Conservation (phyloP, 1,284 basidiomycete species). For the Fistulinella cinereoalba region DNA sequence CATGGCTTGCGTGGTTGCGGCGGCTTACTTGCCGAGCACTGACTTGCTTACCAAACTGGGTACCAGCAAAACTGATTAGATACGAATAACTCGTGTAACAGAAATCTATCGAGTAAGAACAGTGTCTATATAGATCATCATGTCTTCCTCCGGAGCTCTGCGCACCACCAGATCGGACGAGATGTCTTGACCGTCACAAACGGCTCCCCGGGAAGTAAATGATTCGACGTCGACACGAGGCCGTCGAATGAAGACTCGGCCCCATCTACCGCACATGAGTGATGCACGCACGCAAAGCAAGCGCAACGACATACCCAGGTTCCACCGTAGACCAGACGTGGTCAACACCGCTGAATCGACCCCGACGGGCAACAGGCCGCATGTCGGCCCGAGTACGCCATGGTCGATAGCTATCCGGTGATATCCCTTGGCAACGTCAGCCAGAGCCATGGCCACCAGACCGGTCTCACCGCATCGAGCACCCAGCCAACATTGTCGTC, state of each 20-base stretch:
- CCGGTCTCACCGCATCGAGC: constrained; percentile 62
- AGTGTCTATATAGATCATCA: too few relatives aligned
- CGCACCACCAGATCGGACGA: constrained; percentile 87
- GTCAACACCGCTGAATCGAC: constrained; percentile 71
- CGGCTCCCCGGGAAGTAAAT: constrained; percentile 63
- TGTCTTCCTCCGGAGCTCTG: constrained; percentile 45
- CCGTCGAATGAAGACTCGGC: constrained; percentile 75
- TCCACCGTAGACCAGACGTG: constrained; percentile 88
- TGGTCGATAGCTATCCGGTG: constrained; percentile 79
- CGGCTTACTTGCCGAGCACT: neutral
- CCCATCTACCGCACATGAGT: constrained; percentile 41
- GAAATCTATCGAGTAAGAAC: too few relatives aligned
- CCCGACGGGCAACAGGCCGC: constrained; percentile 90
- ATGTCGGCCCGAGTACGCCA: constrained; percentile 76
- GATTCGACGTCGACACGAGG: constrained; percentile 89
- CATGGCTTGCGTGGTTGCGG: constrained; percentile 19
- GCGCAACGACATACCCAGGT: constrained; percentile 60
- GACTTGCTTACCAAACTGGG: neutral
- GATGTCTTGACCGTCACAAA: constrained; percentile 74
- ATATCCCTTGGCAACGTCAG: constrained; percentile 56
- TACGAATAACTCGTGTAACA: too few relatives aligned
- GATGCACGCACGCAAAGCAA: neutral
- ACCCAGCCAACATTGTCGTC: constrained; percentile 91
- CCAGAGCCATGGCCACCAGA: neutral
- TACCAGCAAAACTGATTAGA: too few relatives aligned